Evolutionary conservation across 192 early-diverging fungal species (phyloP).

Genomic region (Geosiphon pyriformis): DNA sequence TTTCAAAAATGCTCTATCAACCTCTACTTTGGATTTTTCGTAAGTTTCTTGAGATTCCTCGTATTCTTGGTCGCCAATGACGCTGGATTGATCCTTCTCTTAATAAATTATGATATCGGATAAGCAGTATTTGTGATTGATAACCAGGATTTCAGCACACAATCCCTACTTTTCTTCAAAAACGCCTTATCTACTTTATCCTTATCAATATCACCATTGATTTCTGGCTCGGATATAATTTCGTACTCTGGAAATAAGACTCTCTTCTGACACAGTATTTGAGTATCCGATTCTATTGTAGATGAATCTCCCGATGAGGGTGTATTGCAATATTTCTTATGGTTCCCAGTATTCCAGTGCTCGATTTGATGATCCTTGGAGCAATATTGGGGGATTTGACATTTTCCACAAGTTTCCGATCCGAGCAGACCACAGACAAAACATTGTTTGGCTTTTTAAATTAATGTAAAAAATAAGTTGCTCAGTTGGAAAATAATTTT

Average conservation of each 20-base stretch:
- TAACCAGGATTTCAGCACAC: not conserved
- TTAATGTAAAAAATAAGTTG: conserved; percentile 1
- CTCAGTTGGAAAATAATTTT: too few species aligned
- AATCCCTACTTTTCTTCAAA: not conserved
- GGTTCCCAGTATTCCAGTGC: conserved; percentile 76
- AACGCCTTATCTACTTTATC: conserved; percentile 46
- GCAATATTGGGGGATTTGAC: conserved; percentile 73
- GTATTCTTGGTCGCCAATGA: conserved; percentile 48
- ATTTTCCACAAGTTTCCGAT: conserved; percentile 72
- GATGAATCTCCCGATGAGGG: conserved; percentile 20
- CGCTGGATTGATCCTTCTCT: conserved; percentile 22
- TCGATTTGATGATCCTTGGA: conserved; percentile 75
- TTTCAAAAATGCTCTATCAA: conserved; percentile 83
- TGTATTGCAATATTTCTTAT: conserved; percentile 56
- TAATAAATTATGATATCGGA: conserved; percentile 2
- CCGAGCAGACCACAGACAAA: conserved; percentile 69
- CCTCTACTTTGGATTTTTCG: conserved; percentile 76
- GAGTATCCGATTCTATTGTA: conserved; percentile 24
- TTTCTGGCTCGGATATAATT: conserved; percentile 65
- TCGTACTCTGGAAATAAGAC: conserved; percentile 56
- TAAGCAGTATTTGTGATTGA: not conserved
- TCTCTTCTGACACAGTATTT: not conserved
- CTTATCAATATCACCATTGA: conserved; percentile 29
- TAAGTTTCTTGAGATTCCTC: conserved; percentile 69
- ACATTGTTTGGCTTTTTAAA: conserved; percentile 48